A percentile compares a stretch with the other conserved stretches of the same genome.
Evolutionary conservation across 768 basidiomycete species (phyloP).

Genomic region (Boletus rufocinnamomeus): DNA sequence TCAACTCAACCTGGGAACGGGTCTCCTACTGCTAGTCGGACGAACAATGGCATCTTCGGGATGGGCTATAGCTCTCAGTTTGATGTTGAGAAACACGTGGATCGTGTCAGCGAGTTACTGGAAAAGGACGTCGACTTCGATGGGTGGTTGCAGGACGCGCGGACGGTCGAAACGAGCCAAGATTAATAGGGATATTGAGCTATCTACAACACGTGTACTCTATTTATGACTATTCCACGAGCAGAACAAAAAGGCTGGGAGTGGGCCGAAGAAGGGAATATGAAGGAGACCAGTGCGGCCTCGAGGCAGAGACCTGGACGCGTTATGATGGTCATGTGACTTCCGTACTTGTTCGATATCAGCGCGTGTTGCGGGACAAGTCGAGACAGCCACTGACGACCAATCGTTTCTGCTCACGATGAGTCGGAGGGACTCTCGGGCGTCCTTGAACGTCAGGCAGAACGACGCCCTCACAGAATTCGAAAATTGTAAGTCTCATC

Average conservation of each 20-base stretch:
- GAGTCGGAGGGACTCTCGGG: constrained; percentile 37
- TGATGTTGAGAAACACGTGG: constrained; percentile 55
- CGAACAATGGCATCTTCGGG: constrained; percentile 35
- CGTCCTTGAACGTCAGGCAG: constrained; percentile 64
- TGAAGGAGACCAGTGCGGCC: constrained; percentile 29
- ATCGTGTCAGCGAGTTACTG: constrained; percentile 53
- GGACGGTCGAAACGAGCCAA: constrained; percentile 31
- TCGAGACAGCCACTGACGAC: constrained; percentile 26
- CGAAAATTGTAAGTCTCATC: constrained; percentile 67
- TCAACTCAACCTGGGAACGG: constrained; percentile 38
- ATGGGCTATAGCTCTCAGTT: constrained; percentile 59
- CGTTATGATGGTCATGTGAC: constrained; percentile 33
- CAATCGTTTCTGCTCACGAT: constrained; percentile 29
- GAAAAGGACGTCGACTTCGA: constrained; percentile 61
- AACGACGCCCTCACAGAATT: constrained; percentile 83
- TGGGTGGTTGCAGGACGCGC: constrained; percentile 50
- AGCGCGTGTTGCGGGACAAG: constrained; percentile 33
- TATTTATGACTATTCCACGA: constrained; percentile 17
- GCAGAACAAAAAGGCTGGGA: constrained; percentile 15
- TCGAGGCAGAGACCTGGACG: constrained; percentile 29
- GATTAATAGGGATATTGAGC: constrained; percentile 16
- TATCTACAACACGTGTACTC: constrained; percentile 21
- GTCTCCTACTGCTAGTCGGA: constrained; percentile 14
- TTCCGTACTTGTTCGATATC: constrained; percentile 35
- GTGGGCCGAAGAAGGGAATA: constrained; percentile 25